These are phyloP conservation scores for Magnaporthiopsis poae DNA, from an alignment of 2,329 filamentous ascomycete genomes.

Conservation along the genomic window DNA sequence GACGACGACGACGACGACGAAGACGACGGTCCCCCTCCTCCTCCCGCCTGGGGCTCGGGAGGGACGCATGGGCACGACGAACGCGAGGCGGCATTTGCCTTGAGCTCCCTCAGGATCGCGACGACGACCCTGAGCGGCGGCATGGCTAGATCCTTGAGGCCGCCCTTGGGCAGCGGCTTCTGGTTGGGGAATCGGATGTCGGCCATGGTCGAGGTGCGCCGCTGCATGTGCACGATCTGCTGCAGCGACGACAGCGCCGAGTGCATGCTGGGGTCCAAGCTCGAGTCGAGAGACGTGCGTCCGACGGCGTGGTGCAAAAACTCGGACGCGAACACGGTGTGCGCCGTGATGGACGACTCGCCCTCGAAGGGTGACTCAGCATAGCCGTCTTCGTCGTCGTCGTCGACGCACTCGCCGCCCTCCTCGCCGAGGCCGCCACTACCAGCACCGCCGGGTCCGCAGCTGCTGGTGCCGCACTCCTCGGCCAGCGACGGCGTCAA, in stretches of 20 bases:
- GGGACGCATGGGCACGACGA: not conserved
- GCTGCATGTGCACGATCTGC: conserved; percentile 43
- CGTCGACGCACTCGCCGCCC: conserved; percentile 6
- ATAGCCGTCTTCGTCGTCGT: conserved; percentile 24
- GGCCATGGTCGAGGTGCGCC: conserved; percentile 27
- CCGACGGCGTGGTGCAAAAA: conserved; percentile 45
- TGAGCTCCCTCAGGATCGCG: conserved; percentile 37
- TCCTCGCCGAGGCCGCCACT: not conserved
- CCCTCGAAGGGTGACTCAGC: conserved; percentile 35
- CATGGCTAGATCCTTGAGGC: conserved; percentile 42
- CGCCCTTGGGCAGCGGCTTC: conserved; percentile 34
- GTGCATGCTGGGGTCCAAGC: conserved; percentile 39
- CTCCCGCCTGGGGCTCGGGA: not conserved
- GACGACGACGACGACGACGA: no score
- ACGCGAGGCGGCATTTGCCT: conserved; percentile 22
- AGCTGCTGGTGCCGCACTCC: not conserved
- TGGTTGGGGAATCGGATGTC: conserved; percentile 37
- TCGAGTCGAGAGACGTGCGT: conserved; percentile 33
- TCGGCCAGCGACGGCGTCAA: not conserved
- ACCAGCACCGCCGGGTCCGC: no score
- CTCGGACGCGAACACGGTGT: conserved; percentile 44
- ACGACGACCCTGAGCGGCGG: conserved; percentile 44
- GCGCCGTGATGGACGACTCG: conserved; percentile 38
- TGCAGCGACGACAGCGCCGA: conserved; percentile 41
- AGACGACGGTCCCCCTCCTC: not conserved